Base-by-base conservation (phyloP, 345 rosid genomes). In the Viola odorata region DNA sequence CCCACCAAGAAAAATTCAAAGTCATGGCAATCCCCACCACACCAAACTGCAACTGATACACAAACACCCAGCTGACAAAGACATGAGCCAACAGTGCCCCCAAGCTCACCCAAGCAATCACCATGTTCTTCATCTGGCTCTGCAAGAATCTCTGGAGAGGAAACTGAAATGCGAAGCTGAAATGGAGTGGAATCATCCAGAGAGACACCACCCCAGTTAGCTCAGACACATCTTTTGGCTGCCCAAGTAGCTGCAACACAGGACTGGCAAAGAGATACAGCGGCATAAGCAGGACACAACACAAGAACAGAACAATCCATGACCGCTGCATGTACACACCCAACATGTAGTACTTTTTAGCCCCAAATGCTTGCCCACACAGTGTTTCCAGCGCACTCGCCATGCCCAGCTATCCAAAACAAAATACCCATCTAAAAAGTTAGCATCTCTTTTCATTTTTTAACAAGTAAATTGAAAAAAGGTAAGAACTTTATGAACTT, bases 241-340 rank as follows among this genome's bases (percentile, higher is more conserved):
- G 96, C 4, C 62, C 48, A 7, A 41, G 2, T 0, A 82, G 67
- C 74, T 77, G 79, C 41, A 86, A 67, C n/a, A 73, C 36, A 3
- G 89, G 89, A 0, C 89, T 15, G 32, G 91, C 77, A 23, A 78
- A 80, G 3, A 79, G 59, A 64, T 77, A 82, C 32, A 85, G 23
- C 4, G 96, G 91, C 61, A 85, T 67, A 41, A 88, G 82, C 41
- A 76, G 69, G 57, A 83, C 44, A 41, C 82, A 73, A 12, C 79
- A 80, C 10, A 72, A 0, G 68, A 75, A 78, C 54, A 85, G 71
- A 55, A 85, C 86, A 47, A 85, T 80, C 91, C 91, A 85, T n/a
- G 91, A 85, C 32, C 96, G 73, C 38, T 84, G 90, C 89, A 88
- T 58, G 81, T 85, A 88, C 0, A 85, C 75, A 8, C 96, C 96